Conservation (phyloP, 2,329 filamentous ascomycete genomes). For the Colletotrichum filicis region DNA sequence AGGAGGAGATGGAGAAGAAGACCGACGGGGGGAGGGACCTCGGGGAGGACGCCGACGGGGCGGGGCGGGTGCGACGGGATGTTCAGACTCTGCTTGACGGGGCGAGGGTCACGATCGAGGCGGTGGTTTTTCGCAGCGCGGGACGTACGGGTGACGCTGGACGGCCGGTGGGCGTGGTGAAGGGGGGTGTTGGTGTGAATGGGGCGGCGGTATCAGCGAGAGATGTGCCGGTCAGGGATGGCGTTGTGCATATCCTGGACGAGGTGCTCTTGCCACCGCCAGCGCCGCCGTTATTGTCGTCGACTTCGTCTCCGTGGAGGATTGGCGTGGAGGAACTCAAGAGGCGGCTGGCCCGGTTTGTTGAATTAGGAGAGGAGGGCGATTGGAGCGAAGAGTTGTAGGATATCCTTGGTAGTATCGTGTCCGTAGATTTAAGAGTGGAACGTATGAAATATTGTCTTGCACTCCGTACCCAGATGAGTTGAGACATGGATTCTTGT, state of each 20-base stretch:
- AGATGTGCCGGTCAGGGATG: constrained; percentile 13
- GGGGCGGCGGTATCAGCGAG: neutral
- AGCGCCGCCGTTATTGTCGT: neutral
- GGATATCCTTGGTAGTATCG: neutral
- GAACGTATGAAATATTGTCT: too few relatives aligned
- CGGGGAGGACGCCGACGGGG: neutral
- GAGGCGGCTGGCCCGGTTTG: neutral
- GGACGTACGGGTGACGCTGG: too few relatives aligned
- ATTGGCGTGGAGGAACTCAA: neutral
- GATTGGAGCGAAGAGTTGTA: neutral
- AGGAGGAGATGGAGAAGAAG: neutral
- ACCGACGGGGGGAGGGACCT: neutral
- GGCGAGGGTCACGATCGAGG: neutral
- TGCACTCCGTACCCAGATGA: too few relatives aligned
- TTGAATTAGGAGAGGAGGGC: neutral
- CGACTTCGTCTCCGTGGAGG: too few relatives aligned
- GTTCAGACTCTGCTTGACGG: neutral
- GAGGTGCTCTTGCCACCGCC: constrained; percentile 4
- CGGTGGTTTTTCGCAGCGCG: too few relatives aligned
- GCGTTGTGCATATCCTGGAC: constrained; percentile 23
- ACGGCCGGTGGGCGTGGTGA: neutral
- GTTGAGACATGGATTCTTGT: too few relatives aligned
- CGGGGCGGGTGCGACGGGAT: neutral
- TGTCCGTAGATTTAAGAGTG: too few relatives aligned
- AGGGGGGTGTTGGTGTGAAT: neutral